phyloP scores from a whole-genome alignment of 2,329 filamentous ascomycete genomes.

The Beauveria scarabaeidicola region DNA sequence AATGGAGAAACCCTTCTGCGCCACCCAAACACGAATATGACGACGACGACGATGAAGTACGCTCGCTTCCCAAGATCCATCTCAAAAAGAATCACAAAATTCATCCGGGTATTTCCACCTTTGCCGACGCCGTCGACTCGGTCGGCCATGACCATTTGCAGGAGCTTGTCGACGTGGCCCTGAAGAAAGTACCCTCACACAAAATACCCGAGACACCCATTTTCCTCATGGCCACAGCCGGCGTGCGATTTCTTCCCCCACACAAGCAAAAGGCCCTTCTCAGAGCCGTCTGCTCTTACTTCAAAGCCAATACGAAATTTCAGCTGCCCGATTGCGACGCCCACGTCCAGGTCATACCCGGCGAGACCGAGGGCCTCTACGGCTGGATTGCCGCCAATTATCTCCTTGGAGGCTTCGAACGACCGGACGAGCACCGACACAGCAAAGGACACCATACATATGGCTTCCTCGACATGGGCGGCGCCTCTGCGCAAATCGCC shows the following conservation, averaged over 20 bases:
- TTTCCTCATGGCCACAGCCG: slow-evolving; percentile 91
- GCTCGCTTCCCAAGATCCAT: slow-evolving; percentile 67
- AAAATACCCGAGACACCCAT: slow-evolving; percentile 80
- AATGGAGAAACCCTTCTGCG: slow-evolving; percentile 73
- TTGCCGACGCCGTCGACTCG: slow-evolving; percentile 64
- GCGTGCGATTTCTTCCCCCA: slow-evolving; percentile 78
- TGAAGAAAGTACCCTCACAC: slow-evolving; percentile 64
- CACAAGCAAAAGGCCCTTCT: slow-evolving; percentile 65
- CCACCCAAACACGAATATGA: slow-evolving; percentile 37
- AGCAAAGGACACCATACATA: slow-evolving; percentile 90
- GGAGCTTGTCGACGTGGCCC: slow-evolving; percentile 71
- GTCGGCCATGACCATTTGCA: slow-evolving; percentile 79
- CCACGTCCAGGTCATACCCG: slow-evolving; percentile 89
- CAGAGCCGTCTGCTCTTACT: slow-evolving; percentile 72
- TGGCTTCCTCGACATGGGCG: slow-evolving; percentile 97
- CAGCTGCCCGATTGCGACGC: slow-evolving; percentile 79
- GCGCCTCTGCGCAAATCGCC: slow-evolving; percentile 93
- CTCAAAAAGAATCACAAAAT: slow-evolving; percentile 91
- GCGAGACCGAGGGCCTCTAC: slow-evolving; percentile 91
- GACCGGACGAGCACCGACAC: slow-evolving; percentile 63
- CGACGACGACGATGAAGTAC: slow-evolving; percentile 36
- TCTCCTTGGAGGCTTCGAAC: slow-evolving; percentile 81
- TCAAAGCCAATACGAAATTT: slow-evolving; percentile 68
- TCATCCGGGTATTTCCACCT: slow-evolving; percentile 84
- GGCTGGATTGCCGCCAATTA: slow-evolving; percentile 98